phyloP scores from a whole-genome alignment of 768 basidiomycete genomes.

The Phylloporus arenicola region DNA sequence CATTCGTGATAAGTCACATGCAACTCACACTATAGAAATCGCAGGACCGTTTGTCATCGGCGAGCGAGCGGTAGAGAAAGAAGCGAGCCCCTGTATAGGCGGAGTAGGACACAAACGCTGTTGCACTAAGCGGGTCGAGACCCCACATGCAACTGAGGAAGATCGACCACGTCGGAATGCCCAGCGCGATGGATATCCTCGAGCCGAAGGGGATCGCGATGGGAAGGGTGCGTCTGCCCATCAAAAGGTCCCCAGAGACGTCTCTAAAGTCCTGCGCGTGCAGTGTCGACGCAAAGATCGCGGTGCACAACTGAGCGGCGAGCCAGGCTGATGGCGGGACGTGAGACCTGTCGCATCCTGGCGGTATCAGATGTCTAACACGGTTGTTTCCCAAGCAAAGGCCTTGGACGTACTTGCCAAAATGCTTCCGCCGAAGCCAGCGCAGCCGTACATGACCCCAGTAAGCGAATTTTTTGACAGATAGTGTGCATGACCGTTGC shows the following conservation, averaged over 20 bases:
- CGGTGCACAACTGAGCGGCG: slow-evolving; percentile 25
- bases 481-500: neutral
- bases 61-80: slow-evolving; percentile 11
- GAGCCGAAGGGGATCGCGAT: slow-evolving; percentile 31
- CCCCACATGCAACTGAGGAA: slow-evolving; percentile 18
- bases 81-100: slow-evolving; percentile 16
- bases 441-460: slow-evolving; percentile 29
- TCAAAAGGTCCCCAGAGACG: slow-evolving; percentile 33
- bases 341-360: slow-evolving; percentile 15
- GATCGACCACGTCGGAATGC: slow-evolving; percentile 24
- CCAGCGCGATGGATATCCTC: slow-evolving; percentile 14
- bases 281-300: slow-evolving; percentile 30
- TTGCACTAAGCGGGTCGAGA: slow-evolving; percentile 9
- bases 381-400: neutral
- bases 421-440: slow-evolving; percentile 31
- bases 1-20: neutral
- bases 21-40: slow-evolving; percentile 19
- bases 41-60: slow-evolving; percentile 21
- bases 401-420: slow-evolving; percentile 26
- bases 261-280: slow-evolving; percentile 34
- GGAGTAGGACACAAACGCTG: slow-evolving; percentile 16
- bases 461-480: slow-evolving; percentile 24
- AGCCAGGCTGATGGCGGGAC: slow-evolving; percentile 7
- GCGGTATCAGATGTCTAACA: neutral
- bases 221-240: slow-evolving; percentile 36